phyloP scores from a whole-genome alignment of 75 land plant species.

The Cupressus sempervirens region DNA sequence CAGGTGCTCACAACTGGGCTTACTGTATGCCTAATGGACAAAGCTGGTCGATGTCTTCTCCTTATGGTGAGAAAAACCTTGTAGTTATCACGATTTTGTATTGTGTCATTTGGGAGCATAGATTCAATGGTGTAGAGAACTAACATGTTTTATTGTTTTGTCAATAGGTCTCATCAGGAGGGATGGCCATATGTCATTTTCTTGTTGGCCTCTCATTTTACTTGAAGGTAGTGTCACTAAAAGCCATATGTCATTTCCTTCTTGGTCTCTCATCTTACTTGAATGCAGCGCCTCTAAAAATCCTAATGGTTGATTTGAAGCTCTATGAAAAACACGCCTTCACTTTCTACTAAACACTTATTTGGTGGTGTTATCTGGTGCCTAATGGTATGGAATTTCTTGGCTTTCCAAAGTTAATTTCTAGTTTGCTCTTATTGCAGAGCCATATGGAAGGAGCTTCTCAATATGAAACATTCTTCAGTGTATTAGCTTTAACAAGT shows the following conservation, averaged over 20 bases:
- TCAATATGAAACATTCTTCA: neutral
- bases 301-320: neutral
- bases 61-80: constrained; percentile 51
- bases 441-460: constrained; percentile 1
- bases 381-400: neutral
- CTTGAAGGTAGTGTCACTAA: neutral
- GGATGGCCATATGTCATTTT: constrained; percentile 33
- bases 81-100: neutral
- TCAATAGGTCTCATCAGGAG: constrained; percentile 30
- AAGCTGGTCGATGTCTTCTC: constrained; percentile 72
- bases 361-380: neutral
- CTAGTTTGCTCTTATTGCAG: neutral
- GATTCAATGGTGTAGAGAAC: neutral
- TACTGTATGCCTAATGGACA: constrained; percentile 62
- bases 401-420: neutral
- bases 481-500: constrained; percentile 9
- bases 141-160: neutral
- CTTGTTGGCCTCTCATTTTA: constrained; percentile 24
- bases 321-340: neutral
- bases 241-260: constrained; percentile 24
- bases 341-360: neutral
- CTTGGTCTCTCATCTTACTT: constrained; percentile 22
- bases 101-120: neutral
- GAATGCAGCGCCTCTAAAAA: neutral
- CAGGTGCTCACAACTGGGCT: constrained; percentile 79